Conservation (phyloP, 331 rosid species). For the Ulmus americana region DNA sequence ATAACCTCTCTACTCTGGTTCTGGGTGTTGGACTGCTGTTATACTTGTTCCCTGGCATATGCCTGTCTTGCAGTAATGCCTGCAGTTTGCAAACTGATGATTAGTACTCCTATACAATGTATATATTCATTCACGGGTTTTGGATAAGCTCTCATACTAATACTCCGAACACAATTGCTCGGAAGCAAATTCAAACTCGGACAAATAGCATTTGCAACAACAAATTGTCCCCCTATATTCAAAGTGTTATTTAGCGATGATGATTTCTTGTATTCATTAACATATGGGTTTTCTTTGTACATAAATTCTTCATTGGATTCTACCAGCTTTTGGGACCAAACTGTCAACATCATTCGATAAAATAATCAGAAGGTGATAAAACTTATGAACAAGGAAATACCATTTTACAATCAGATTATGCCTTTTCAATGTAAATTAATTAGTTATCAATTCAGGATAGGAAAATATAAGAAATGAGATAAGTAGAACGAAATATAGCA, state of each 20-base stretch:
- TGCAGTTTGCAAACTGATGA: slow-evolving; percentile 10
- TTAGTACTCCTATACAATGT: background rate
- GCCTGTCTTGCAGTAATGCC: slow-evolving; percentile 34
- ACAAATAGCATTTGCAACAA: background rate
- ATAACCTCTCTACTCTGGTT: slow-evolving; percentile 83
- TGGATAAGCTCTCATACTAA: background rate
- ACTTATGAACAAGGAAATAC: too few species aligned
- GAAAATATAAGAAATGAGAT: background rate
- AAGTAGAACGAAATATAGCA: background rate
- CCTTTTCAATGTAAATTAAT: background rate
- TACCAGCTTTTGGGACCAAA: too few species aligned
- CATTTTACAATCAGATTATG: background rate
- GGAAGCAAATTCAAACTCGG: background rate
- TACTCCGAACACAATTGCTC: background rate
- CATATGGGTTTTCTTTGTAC: background rate
- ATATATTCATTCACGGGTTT: background rate
- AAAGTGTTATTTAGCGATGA: background rate
- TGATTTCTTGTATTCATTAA: background rate
- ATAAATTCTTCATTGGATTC: too few species aligned
- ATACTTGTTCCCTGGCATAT: slow-evolving; percentile 64
- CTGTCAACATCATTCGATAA: too few species aligned
- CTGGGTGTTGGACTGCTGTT: slow-evolving; percentile 64
- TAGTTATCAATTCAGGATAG: background rate
- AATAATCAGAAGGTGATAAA: background rate
- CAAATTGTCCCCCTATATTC: background rate